These are phyloP conservation scores for Helotiales sp. DNA, from an alignment of 2,329 filamentous ascomycete genomes.

Conservation along the genomic window DNA sequence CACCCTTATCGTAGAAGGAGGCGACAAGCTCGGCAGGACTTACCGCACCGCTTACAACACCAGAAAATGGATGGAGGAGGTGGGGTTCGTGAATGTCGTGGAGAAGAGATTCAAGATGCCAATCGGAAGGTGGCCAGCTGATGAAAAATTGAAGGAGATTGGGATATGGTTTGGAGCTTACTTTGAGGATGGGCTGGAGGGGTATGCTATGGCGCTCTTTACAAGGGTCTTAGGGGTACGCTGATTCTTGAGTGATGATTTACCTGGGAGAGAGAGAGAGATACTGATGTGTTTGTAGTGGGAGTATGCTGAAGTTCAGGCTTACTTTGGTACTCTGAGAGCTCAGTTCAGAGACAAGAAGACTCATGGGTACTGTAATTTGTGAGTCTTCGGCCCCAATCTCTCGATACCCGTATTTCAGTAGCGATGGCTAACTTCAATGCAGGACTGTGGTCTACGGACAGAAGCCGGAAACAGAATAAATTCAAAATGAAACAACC, in stretches of 20 bases:
- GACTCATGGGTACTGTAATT: not conserved
- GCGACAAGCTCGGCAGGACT: constrained; percentile 39
- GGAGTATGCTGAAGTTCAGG: not conserved
- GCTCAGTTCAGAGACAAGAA: not conserved
- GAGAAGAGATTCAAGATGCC: constrained; percentile 45
- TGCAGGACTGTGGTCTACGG: not conserved
- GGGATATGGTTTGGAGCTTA: constrained; percentile 17
- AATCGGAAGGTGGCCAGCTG: constrained; percentile 51
- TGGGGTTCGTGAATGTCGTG: constrained; percentile 33
- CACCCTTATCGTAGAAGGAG: constrained; percentile 5
- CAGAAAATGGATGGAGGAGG: constrained; percentile 20
- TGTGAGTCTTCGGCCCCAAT: no score
- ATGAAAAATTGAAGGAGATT: constrained; percentile 20
- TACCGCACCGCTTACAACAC: constrained; percentile 27
- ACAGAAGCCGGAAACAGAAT: not conserved
- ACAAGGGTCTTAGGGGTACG: constrained; percentile 6
- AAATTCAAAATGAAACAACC: not conserved
- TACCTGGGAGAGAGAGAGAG: not conserved
- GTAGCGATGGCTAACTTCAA: not conserved
- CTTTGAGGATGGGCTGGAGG: constrained; percentile 16
- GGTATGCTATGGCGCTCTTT: constrained; percentile 11
- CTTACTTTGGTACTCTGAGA: not conserved
- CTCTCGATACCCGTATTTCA: no score
- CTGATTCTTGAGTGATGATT: no score
- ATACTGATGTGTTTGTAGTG: not conserved